Evolutionary conservation across 305 asterid species (phyloP).

Genomic region (Fraxinus floribunda): DNA sequence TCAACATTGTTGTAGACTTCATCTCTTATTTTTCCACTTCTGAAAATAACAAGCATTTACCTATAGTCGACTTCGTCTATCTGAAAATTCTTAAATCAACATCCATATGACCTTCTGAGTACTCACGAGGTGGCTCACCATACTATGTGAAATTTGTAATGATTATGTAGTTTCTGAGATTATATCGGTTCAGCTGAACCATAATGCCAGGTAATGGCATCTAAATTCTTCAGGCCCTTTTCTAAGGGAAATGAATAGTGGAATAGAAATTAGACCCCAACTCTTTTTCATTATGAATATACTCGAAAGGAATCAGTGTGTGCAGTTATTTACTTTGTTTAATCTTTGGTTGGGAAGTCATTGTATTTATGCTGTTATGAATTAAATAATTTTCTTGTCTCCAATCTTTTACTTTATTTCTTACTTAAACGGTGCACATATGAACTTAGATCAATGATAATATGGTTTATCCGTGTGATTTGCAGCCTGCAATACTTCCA

Average conservation of each 20-base stretch:
- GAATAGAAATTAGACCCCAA: not conserved
- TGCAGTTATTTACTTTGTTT: not conserved
- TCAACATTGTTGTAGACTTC: not conserved
- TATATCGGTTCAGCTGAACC: not conserved
- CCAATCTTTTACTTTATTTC: not conserved
- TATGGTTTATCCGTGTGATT: slow-evolving; percentile 19
- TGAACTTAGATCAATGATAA: slow-evolving; percentile 1
- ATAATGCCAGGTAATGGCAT: not conserved
- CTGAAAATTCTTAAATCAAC: not conserved
- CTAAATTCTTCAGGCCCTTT: not conserved
- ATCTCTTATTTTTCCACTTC: not conserved
- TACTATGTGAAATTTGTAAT: not conserved
- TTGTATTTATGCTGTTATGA: not conserved
- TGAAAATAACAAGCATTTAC: not conserved
- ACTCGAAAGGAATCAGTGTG: not conserved
- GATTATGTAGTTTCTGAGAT: not conserved
- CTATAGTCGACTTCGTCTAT: not conserved
- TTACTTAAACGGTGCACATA: not conserved
- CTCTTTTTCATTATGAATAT: not conserved
- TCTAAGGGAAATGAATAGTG: not conserved
- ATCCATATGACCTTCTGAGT: not conserved
- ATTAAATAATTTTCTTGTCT: not conserved
- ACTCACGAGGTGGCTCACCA: not conserved
- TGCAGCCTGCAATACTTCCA: slow-evolving; percentile 96
- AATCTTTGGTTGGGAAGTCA: not conserved